These are phyloP conservation scores for Rubroshorea leprosula DNA, from an alignment of 345 rosid species.

Conservation along the genomic window DNA sequence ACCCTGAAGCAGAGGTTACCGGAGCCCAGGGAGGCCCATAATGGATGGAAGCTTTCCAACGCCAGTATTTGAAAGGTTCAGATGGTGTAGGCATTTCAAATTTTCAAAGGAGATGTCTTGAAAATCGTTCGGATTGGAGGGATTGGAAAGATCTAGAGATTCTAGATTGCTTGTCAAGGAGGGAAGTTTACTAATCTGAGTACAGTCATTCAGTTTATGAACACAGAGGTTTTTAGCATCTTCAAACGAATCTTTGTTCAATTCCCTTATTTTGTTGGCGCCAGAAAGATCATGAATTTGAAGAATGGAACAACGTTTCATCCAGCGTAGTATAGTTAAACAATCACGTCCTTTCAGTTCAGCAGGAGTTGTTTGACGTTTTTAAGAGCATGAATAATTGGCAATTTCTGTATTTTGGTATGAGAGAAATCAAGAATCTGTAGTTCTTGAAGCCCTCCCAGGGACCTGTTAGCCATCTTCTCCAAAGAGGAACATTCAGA, in stretches of 20 bases:
- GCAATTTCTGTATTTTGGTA: conserved; percentile 33
- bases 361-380: conserved; percentile 25
- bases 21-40: conserved; percentile 21
- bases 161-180: conserved; percentile 25
- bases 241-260: conserved; percentile 25
- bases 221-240: conserved; percentile 24
- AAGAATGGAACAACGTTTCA: conserved; percentile 23
- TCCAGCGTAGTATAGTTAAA: conserved; percentile 20
- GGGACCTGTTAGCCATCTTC: conserved; percentile 20
- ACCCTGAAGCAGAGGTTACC: conserved; percentile 20
- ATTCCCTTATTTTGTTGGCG: conserved; percentile 23
- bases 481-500: conserved; percentile 31
- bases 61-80: conserved; percentile 31
- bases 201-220: conserved; percentile 23
- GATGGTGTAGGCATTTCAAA: conserved; percentile 22
- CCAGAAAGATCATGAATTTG: conserved; percentile 42
- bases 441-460: conserved; percentile 24
- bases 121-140: conserved; percentile 13
- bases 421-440: conserved; percentile 44
- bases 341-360: conserved; percentile 20
- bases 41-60: conserved; percentile 20
- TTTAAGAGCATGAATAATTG: conserved; percentile 27
- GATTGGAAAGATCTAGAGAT: conserved; percentile 42
- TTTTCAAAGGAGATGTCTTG: conserved; percentile 31
- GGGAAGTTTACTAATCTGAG: conserved; percentile 28